Conservation (phyloP, 2,329 filamentous ascomycete species). For the Trichoderma sp. region DNA sequence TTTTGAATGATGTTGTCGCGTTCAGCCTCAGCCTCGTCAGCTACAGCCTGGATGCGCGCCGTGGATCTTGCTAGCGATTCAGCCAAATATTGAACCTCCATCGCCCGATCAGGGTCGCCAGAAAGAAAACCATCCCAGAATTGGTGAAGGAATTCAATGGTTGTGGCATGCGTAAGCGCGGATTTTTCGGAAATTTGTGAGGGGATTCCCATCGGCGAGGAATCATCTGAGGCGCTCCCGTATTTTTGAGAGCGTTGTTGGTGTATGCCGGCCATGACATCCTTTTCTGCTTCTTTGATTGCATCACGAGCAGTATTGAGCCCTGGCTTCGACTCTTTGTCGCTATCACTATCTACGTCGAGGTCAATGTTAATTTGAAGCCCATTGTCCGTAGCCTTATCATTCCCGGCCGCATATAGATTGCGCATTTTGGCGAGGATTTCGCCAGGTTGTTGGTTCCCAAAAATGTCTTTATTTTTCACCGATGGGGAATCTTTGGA, state of each 20-base stretch:
- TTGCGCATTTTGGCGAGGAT: conserved; percentile 69
- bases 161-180: conserved; percentile 81
- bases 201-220: conserved; percentile 58
- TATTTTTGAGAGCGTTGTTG: conserved; percentile 64
- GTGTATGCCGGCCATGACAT: conserved; percentile 67
- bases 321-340: conserved; percentile 59
- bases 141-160: conserved; percentile 93
- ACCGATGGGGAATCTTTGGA: conserved; percentile 56
- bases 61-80: conserved; percentile 79
- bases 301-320: conserved; percentile 73
- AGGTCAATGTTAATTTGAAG: conserved; percentile 69
- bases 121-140: conserved; percentile 95
- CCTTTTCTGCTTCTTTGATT: conserved; percentile 65
- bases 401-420: conserved; percentile 56
- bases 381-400: conserved; percentile 57
- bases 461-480: conserved; percentile 58
- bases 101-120: conserved; percentile 78
- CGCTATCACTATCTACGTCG: conserved; percentile 70
- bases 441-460: conserved; percentile 69
- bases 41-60: conserved; percentile 79
- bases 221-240: conserved; percentile 53
- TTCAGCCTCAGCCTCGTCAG: conserved; percentile 76
- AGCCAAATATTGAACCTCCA: conserved; percentile 78
- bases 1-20: conserved; percentile 68
- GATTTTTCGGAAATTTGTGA: conserved; percentile 62